Conservation (phyloP, 2,329 filamentous ascomycete species). For the Corniculantispora saksenae region DNA sequence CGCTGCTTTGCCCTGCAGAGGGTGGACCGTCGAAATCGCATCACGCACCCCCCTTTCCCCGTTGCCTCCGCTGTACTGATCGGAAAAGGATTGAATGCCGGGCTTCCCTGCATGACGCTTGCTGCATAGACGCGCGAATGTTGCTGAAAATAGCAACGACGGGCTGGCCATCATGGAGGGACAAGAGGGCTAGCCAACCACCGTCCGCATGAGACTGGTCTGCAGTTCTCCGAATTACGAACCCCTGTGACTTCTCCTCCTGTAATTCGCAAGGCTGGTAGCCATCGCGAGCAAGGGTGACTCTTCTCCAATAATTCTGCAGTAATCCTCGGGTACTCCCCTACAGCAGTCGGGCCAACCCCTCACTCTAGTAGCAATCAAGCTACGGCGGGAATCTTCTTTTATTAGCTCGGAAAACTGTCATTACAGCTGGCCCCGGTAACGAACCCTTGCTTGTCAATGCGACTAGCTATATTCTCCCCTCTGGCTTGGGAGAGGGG, state of each 20-base stretch:
- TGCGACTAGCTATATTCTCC: too few relatives aligned
- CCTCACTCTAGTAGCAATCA: too few relatives aligned
- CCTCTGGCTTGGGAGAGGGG: too few relatives aligned
- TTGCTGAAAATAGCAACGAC: conserved; percentile 1
- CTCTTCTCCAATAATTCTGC: neutral
- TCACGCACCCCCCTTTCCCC: neutral
- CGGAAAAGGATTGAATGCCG: neutral
- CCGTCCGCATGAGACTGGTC: neutral
- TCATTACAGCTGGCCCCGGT: neutral
- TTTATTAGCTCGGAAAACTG: neutral
- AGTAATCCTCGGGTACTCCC: neutral
- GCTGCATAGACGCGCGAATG: neutral
- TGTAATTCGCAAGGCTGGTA: too few relatives aligned
- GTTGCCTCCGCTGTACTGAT: neutral
- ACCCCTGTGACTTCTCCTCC: neutral
- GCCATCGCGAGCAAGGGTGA: neutral
- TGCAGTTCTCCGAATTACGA: neutral
- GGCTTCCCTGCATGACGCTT: neutral
- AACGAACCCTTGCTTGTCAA: too few relatives aligned
- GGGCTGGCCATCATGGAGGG: neutral
- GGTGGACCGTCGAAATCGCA: neutral
- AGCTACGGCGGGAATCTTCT: neutral
- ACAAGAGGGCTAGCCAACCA: neutral
- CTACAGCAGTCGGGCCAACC: neutral
- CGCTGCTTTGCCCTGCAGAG: neutral